Conservation (phyloP, 305 asterid species). For the Solanum hybrid region DNA sequence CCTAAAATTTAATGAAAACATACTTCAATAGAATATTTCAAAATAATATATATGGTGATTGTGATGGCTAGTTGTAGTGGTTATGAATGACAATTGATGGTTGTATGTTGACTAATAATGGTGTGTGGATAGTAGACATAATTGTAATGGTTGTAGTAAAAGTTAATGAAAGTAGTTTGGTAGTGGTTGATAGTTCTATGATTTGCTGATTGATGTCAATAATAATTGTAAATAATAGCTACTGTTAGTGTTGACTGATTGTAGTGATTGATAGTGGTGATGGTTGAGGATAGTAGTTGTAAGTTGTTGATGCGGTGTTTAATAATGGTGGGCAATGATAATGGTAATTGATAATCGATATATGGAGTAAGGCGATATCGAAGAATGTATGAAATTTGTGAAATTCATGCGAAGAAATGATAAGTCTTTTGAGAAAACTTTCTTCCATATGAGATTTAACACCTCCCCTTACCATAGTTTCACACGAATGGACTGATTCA, state of each 20-base stretch:
- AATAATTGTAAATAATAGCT: no score
- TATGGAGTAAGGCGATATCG: neutral
- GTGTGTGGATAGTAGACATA: neutral
- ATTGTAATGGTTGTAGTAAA: no score
- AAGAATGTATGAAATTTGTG: no score
- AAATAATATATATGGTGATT: no score
- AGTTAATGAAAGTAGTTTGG: neutral
- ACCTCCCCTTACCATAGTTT: neutral
- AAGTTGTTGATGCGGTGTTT: neutral
- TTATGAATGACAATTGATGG: neutral
- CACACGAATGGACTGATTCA: neutral
- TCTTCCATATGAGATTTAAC: neutral
- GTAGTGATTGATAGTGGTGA: neutral
- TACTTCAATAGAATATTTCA: neutral
- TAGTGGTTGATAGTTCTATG: neutral
- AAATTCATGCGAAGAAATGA: neutral
- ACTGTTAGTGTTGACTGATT: no score
- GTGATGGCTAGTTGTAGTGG: neutral
- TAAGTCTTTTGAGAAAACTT: no score
- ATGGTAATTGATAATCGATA: neutral
- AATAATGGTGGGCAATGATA: no score
- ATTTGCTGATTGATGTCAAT: neutral
- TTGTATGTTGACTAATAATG: neutral
- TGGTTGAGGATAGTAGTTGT: neutral
- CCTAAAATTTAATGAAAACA: neutral